Base-by-base conservation (phyloP, 2,329 filamentous ascomycete species). In the Aspergillus bombycis region DNA sequence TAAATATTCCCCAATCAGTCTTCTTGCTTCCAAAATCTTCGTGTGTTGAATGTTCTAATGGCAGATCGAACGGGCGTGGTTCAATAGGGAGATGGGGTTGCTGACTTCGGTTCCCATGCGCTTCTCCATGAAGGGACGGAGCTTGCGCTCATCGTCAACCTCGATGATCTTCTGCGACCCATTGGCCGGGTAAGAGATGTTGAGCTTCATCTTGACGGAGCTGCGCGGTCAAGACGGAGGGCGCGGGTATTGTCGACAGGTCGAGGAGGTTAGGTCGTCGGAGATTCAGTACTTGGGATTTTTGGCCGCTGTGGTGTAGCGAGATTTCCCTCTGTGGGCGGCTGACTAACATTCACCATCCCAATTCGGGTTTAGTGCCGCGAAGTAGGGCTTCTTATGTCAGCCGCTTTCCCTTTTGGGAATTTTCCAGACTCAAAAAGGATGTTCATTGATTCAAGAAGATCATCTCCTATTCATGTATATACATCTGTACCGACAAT, bases 141-240 rank as follows among this genome's bases (percentile, higher is more conserved):
- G 89, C 89, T 97, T 97, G 86, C 94, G 93, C 86, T 99, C 96
- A 91, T 99, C 96, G 81, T 99, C 95, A 78, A 99, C 86, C 77
- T 99, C 96, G 86, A 99, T 90, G 82, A 99, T 89, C 89, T 99
- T 99, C 85, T 99, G 95, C 81, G 93, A 95, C 90, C 95, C 95
- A 86, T 98, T 98, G 90, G 94, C 93, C 86, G 95, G 95, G 90
- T 94, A 96, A 79, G 87, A 89, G 79, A 90, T 86, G 84, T 90
- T 90, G 82, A 90, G 86, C 86, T 92, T 91, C 89, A 91, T 91
- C 85, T 86, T 85, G 83, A 81, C 83, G 80, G 78, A 75, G 74
- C 67, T 76, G 75, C 78, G 77, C 77, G 75, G 79, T 80, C 78
- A 81, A 81, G 80, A 81, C 78, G 79, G 72, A 77, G 76, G 68